Percentiles rank a stretch among this genome's conserved stretches.
phyloP scores from a whole-genome alignment of 441 rosid genomes.

The Populus tomentosa region DNA sequence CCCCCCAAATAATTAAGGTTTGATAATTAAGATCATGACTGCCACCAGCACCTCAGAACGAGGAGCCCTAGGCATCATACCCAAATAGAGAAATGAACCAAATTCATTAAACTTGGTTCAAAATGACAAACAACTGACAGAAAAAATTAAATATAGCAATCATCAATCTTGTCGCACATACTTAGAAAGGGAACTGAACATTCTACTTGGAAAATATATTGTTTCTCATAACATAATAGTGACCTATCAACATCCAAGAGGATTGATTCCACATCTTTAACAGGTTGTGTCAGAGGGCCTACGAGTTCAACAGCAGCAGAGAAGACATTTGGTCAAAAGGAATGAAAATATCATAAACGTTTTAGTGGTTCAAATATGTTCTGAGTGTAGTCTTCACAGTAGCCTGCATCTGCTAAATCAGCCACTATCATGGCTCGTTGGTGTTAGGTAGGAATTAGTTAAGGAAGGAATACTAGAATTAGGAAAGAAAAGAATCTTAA shows the following conservation, averaged over 20 bases:
- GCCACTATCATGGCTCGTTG: background rate
- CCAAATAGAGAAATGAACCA: background rate
- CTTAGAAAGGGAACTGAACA: too few relatives aligned
- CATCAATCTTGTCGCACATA: background rate
- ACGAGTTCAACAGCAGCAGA: background rate
- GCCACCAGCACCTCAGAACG: background rate
- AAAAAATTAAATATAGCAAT: background rate
- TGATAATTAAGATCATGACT: background rate
- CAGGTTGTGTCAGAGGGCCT: background rate
- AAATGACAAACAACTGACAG: background rate
- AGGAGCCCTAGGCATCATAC: background rate
- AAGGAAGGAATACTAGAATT: background rate
- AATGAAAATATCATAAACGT: background rate
- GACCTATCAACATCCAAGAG: background rate
- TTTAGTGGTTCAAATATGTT: background rate
- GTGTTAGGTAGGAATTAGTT: background rate
- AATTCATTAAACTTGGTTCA: background rate
- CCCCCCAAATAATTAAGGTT: background rate
- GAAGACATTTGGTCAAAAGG: background rate
- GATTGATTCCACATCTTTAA: background rate
- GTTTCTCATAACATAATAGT: background rate
- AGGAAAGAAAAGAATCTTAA: background rate
- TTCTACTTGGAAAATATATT: background rate
- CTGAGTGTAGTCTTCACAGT: background rate
- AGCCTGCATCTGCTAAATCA: background rate